A percentile compares a stretch with the other conserved stretches of the same genome.
Conservation (phyloP, 106 monocot species). For the Dendrobium nobile region DNA sequence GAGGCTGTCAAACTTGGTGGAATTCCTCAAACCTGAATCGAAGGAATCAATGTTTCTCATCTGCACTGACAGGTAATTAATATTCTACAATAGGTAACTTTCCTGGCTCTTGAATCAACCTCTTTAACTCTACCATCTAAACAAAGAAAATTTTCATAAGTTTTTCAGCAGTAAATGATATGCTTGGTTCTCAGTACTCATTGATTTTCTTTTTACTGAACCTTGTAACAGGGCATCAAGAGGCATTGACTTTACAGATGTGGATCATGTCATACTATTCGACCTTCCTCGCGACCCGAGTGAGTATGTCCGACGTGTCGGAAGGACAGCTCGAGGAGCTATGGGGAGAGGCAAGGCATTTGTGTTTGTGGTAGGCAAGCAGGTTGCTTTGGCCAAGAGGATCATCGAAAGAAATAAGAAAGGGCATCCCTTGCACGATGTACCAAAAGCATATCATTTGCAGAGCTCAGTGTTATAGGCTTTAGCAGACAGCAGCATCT, state of each 20-base stretch:
- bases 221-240: conserved; percentile 64
- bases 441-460: conserved; percentile 55
- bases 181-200: not conserved
- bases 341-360: conserved; percentile 69
- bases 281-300: conserved; percentile 94
- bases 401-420: conserved; percentile 79
- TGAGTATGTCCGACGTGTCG: conserved; percentile 92
- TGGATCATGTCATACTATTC: conserved; percentile 85
- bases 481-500: not conserved
- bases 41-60: conserved; percentile 63
- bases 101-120: not conserved
- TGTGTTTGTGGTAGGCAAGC: conserved; percentile 83
- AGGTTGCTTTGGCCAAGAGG: conserved; percentile 75
- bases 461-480: conserved; percentile 1
- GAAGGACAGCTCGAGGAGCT: conserved; percentile 88
- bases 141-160: not conserved
- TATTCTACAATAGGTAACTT: not conserved
- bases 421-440: conserved; percentile 89
- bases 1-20: conserved; percentile 69
- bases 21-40: conserved; percentile 61
- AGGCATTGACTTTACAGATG: conserved; percentile 73
- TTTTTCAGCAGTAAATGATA: not conserved
- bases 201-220: not conserved
- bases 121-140: not conserved
- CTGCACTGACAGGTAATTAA: conserved; percentile 85